Percentiles rank a stretch among this genome's conserved stretches.
phyloP scores from a whole-genome alignment of 306 rosid genomes.

The Acacia confusa region DNA sequence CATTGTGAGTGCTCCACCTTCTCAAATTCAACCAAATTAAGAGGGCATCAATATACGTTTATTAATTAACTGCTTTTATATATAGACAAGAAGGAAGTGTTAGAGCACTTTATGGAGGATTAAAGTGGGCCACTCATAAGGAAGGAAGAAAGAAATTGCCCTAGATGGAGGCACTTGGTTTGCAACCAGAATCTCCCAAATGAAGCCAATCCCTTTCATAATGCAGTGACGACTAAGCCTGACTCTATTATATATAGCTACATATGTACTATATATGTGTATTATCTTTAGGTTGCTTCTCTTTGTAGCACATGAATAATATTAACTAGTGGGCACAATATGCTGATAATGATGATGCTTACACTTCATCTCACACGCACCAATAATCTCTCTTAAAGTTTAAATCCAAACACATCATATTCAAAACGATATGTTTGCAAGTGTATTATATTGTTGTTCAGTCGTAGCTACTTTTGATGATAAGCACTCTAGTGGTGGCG shows the following conservation, averaged over 20 bases:
- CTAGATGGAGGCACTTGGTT: constrained; percentile 48
- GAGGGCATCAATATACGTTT: constrained; percentile 26
- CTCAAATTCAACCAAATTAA: background rate
- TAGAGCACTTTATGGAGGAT: constrained; percentile 25
- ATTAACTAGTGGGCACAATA: background rate
- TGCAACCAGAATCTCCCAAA: constrained; percentile 59
- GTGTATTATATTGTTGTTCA: background rate
- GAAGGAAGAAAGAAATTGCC: constrained; percentile 29
- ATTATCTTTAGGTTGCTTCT: background rate
- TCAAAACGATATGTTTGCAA: background rate
- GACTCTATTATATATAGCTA: background rate
- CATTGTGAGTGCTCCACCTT: constrained; percentile 46
- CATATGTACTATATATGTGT: too few relatives aligned
- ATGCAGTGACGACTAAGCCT: constrained; percentile 53
- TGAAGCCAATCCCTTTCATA: constrained; percentile 36
- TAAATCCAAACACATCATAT: constrained; percentile 23
- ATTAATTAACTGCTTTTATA: background rate
- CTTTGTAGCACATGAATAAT: background rate
- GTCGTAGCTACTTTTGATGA: constrained; percentile 31
- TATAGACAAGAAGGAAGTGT: constrained; percentile 32
- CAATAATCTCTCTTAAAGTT: constrained; percentile 45
- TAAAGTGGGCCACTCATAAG: constrained; percentile 40
- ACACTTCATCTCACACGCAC: constrained; percentile 43
- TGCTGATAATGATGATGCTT: constrained; percentile 46
- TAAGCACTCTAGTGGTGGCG: background rate